Evolutionary conservation across 495 filamentous ascomycete species (phyloP), one percentile per base, ranked within the genome.

Genomic region (Astrothelium subdiscretum): DNA sequence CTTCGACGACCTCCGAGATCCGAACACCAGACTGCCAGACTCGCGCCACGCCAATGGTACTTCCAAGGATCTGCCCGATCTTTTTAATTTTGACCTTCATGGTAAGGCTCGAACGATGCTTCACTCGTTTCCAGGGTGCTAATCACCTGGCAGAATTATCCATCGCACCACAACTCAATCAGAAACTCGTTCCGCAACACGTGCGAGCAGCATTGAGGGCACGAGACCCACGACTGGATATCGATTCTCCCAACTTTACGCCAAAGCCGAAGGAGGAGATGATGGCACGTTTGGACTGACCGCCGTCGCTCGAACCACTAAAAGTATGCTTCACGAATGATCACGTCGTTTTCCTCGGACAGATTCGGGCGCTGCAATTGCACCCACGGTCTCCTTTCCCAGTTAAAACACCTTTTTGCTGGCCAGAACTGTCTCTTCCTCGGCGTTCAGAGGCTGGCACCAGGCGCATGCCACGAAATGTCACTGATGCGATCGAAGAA

Each of bases 251-350:
- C 3, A 92, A 92, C 72, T 91, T 98, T 72, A 88, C 82, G 66
- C 94, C 94, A 15, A 82, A 97, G 77, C 74, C 86, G 58, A 94
- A 90, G 78, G 85, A 91, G 63, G 90, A 97, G 70, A 98, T 98
- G 94, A 88, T 95, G 82, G 94, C 94, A 48, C 90, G 91, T 73
- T 81, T 98, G 75, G 94, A 98, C 77, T 98, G 90, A 95, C 29
- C 24, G 48, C 8, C 48, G 8, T 29, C 48, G 15, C 24, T 11
- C 48, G 20, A 26, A 29, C 24, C 48, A 29, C 20, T 20, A 54
- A 54, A 54, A 54, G 48, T 20, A 54, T 54, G 48, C 48, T 27
- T 54, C 29, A 54, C 24, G 48, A 54, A 54, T 54, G 24, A 29
- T 54, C 48, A 54, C 24, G 48, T 54, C 48, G 48, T 54, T 54